Evolutionary conservation across 1,284 basidiomycete genomes (phyloP), one percentile per base, ranked within the genome.

Genomic region (Naganishia sp.): DNA sequence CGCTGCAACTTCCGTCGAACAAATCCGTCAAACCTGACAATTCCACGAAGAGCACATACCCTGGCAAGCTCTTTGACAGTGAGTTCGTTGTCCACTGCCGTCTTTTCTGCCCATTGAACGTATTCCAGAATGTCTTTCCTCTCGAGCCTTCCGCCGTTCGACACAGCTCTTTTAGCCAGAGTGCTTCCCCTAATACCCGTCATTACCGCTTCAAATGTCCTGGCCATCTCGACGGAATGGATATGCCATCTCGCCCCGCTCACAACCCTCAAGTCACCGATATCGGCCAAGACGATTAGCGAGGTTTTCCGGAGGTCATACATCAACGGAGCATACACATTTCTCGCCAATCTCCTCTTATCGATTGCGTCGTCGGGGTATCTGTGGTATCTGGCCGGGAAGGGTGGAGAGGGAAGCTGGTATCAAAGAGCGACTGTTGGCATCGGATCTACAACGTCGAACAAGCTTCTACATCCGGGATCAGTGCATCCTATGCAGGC

Each of bases 151-250:
- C 54, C 63, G 7, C 7, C 31, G 11, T 23, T 65, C 45, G 46
- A 65, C n/a, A 41, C 55, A n/a, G 25, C 31, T 21, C 21, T 69
- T 13, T 39, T 63, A 11, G 54, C 57, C 31, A 46, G 63, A 35
- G 42, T 66, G 17, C 60, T 70, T n/a, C 69, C 69, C n/a, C 61
- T 68, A 28, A 47, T 68, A 17, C 69, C 69, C 0, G 25, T 70
- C 25, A 57, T 67, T 45, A 66, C 64, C 35, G 61, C 69, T 52
- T 66, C 67, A 2, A 67, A 67, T 43, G 69, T 65, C 21, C 61
- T 70, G 2, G 53, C 67, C 4, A 70, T 70, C 58, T 70, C 69
- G n/a, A 63, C 56, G 28, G 69, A 70, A 61, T 70, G 69, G 69
- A 50, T 47, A 35, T 66, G 65, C 28, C 69, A 70, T 47, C 64